Base-by-base conservation (phyloP, 768 basidiomycete genomes). In the Lepiota venenata region DNA sequence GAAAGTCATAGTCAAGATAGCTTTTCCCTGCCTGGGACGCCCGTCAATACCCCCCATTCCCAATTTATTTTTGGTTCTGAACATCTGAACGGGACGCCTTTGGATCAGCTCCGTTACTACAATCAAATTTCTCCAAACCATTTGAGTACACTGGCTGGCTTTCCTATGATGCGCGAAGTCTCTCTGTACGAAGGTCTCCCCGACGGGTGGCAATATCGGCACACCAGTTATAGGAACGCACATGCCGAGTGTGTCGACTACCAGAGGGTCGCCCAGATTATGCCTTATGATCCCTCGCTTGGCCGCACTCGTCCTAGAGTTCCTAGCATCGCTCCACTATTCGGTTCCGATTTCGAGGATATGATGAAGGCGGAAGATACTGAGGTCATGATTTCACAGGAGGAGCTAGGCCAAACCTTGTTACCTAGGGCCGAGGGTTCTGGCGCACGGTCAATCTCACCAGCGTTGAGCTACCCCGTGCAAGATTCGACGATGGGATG, bases 171-270 rank as follows among this genome's bases (percentile, higher is more conserved):
- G 56, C 74, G 76, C 25, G 76, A 78, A 57, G 75, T 77, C 25
- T 75, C 77, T 25, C 65, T 79, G 6, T 77, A 72, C 62, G 69
- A 71, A 49, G 76, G 77, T 15, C 67, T 77, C 32, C 77, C 76
- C 2, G 74, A 75, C 50, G 77, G 76, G 21, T 78, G 76, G 77
- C 77, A 77, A 52, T 75, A 68, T 59, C 67, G 64, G 16, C 66
- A 71, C 53, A 59, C 60, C 29, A 68, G 71, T 55, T 74, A 72
- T 45, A 61, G 65, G 21, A 63, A 67, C 40, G 74, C 73, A 3
- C 63, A 73, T 54, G 65, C 69, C 10, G 71, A 71, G 36, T 71
- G 71, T 52, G 61, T 69, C 58, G 65, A 66, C 50, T 64, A 53
- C 55, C 61, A 59, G 21, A 55, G 53, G 20, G 45, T 45, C 9